These are phyloP conservation scores for Spathaspora gorwiae DNA, from an alignment of 805 yeast species.

Conservation along the genomic window DNA sequence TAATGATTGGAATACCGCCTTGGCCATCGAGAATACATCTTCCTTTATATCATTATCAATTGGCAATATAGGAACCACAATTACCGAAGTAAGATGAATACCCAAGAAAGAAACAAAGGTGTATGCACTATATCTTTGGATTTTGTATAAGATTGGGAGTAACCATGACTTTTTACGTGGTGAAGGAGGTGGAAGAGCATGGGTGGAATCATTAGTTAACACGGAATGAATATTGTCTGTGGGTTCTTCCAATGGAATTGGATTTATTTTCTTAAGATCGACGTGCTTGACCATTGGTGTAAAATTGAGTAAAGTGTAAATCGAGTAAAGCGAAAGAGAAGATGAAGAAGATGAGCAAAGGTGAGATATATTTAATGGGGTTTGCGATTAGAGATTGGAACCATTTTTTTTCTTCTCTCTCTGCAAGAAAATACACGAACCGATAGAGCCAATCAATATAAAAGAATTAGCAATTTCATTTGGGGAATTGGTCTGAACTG, in stretches of 20 bases:
- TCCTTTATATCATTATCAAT: constrained; percentile 34
- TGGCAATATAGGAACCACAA: constrained; percentile 51
- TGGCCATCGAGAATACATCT: constrained; percentile 53
- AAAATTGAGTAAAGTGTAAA: no score
- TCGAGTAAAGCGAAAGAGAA: no score
- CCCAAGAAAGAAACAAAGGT: constrained; percentile 53
- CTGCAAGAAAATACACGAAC: no score
- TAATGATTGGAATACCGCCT: constrained; percentile 54
- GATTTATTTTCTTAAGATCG: background rate
- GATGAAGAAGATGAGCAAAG: no score
- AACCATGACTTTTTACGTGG: constrained; percentile 9
- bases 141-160: constrained; percentile 11
- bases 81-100: constrained; percentile 53
- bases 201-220: background rate
- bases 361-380: no score
- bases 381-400: no score
- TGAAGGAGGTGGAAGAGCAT: background rate
- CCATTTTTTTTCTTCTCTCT: no score
- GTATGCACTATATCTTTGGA: constrained; percentile 60
- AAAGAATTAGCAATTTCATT: no score
- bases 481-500: no score
- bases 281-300: no score
- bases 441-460: no score
- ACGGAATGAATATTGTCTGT: background rate
- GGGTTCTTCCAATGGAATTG: background rate